Evolutionary conservation across 768 basidiomycete genomes (phyloP).

Genomic region (Cystobasidiopsis lactophilus): DNA sequence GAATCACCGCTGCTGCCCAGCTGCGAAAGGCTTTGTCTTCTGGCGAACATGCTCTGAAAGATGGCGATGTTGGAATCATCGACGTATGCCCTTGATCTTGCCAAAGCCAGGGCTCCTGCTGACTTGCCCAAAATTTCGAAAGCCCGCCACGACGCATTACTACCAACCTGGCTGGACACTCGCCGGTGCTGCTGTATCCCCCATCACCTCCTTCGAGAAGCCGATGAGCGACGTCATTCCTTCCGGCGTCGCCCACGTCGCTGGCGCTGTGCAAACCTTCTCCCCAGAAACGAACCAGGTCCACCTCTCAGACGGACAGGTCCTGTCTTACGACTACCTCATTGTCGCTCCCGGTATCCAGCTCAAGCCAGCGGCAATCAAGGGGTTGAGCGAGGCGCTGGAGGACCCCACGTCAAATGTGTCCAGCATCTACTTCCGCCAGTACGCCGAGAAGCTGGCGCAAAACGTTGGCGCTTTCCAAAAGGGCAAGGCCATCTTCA

Average conservation of each 20-base stretch:
- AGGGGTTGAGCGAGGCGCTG: slow-evolving; percentile 48
- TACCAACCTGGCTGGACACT: slow-evolving; percentile 67
- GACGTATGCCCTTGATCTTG: slow-evolving; percentile 58
- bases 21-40: slow-evolving; percentile 56
- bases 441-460: slow-evolving; percentile 77
- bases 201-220: slow-evolving; percentile 40
- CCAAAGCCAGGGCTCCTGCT: slow-evolving; percentile 35
- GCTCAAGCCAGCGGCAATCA: slow-evolving; percentile 61
- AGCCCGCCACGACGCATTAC: slow-evolving; percentile 3
- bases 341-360: slow-evolving; percentile 77
- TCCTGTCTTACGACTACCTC: slow-evolving; percentile 49
- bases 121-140: background rate
- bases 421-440: slow-evolving; percentile 76
- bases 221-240: slow-evolving; percentile 53
- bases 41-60: slow-evolving; percentile 42
- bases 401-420: slow-evolving; percentile 57
- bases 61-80: slow-evolving; percentile 63
- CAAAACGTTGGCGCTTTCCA: slow-evolving; percentile 52
- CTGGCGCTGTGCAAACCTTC: slow-evolving; percentile 30
- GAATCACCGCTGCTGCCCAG: slow-evolving; percentile 58
- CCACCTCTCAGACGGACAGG: slow-evolving; percentile 45
- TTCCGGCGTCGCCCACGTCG: background rate
- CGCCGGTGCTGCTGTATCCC: slow-evolving; percentile 50
- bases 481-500: slow-evolving; percentile 70
- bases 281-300: slow-evolving; percentile 52